phyloP scores from a whole-genome alignment of 176 grass and related monocot species.

The Oryza officinalis region DNA sequence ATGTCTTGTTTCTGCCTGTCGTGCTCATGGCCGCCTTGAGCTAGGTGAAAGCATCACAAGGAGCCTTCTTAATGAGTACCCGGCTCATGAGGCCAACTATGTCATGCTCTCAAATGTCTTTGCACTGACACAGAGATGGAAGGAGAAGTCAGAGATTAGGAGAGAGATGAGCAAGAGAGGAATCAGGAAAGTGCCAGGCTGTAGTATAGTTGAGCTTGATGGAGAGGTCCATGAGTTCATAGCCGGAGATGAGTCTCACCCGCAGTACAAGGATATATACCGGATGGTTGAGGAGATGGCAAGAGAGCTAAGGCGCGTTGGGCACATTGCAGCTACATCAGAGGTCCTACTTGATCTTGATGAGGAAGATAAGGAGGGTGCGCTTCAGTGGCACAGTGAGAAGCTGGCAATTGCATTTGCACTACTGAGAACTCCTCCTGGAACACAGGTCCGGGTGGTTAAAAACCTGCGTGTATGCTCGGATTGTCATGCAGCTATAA shows the following conservation, averaged over 20 bases:
- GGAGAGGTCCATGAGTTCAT: constrained; percentile 77
- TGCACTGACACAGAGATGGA: constrained; percentile 51
- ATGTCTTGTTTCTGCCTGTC: constrained; percentile 57
- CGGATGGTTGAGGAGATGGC: constrained; percentile 74
- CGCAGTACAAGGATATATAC: constrained; percentile 55
- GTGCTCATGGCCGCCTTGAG: constrained; percentile 56
- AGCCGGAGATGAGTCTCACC: constrained; percentile 61
- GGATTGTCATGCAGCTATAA: constrained; percentile 59
- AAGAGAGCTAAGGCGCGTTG: constrained; percentile 50
- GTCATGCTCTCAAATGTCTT: constrained; percentile 73
- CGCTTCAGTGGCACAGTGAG: constrained; percentile 72
- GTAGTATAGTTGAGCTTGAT: constrained; percentile 66
- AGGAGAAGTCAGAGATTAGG: constrained; percentile 64
- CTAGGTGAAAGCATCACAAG: constrained; percentile 53
- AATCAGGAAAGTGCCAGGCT: constrained; percentile 66
- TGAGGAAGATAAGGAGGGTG: constrained; percentile 70
- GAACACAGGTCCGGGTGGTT: constrained; percentile 53
- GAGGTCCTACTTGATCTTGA: constrained; percentile 73
- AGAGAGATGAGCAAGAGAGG: constrained; percentile 62
- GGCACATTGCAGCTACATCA: constrained; percentile 47
- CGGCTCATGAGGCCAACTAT: constrained; percentile 56
- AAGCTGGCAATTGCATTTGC: constrained; percentile 68
- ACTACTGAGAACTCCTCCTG: constrained; percentile 53
- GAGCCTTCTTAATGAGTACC: constrained; percentile 53
- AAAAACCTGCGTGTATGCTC: constrained; percentile 74